phyloP scores from a whole-genome alignment of 148 eudicot species.

The Pouteria glomerata region DNA sequence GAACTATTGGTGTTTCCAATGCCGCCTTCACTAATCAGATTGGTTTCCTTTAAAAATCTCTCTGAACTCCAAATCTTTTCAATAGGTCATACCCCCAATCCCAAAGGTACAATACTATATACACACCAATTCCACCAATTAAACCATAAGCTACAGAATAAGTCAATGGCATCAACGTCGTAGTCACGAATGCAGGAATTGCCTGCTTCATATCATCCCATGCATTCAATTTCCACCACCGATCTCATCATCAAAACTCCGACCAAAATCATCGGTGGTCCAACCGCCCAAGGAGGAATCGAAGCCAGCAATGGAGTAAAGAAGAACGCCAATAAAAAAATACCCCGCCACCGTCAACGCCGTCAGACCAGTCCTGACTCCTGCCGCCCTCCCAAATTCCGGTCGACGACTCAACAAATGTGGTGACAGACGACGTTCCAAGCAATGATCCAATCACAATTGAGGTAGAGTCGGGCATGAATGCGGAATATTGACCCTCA shows the following conservation, averaged over 20 bases:
- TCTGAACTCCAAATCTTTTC: slow-evolving; percentile 33
- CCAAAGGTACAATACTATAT: slow-evolving; percentile 59
- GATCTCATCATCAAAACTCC: slow-evolving; percentile 85
- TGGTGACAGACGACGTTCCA: slow-evolving; percentile 89
- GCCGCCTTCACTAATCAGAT: neutral
- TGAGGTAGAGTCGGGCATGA: slow-evolving; percentile 80
- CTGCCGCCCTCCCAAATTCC: slow-evolving; percentile 72
- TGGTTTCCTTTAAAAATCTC: no score
- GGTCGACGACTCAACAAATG: slow-evolving; percentile 77
- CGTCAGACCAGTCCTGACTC: slow-evolving; percentile 67
- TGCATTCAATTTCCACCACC: slow-evolving; percentile 67
- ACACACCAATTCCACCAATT: slow-evolving; percentile 92
- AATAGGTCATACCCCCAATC: slow-evolving; percentile 56
- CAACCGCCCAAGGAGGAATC: slow-evolving; percentile 90
- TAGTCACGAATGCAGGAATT: slow-evolving; percentile 72
- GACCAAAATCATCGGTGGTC: slow-evolving; percentile 74
- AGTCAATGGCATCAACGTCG: slow-evolving; percentile 74
- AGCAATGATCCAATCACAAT: slow-evolving; percentile 74
- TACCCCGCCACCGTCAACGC: slow-evolving; percentile 62
- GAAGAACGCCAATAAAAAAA: slow-evolving; percentile 62
- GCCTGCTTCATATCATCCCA: slow-evolving; percentile 83
- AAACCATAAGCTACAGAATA: slow-evolving; percentile 85
- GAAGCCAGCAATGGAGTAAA: slow-evolving; percentile 79
- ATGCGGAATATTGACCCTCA: slow-evolving; percentile 85
- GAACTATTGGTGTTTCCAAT: neutral